These are phyloP conservation scores for Leishmania gerbilli DNA, from an alignment of 208 protist genomes.

Conservation along the genomic window DNA sequence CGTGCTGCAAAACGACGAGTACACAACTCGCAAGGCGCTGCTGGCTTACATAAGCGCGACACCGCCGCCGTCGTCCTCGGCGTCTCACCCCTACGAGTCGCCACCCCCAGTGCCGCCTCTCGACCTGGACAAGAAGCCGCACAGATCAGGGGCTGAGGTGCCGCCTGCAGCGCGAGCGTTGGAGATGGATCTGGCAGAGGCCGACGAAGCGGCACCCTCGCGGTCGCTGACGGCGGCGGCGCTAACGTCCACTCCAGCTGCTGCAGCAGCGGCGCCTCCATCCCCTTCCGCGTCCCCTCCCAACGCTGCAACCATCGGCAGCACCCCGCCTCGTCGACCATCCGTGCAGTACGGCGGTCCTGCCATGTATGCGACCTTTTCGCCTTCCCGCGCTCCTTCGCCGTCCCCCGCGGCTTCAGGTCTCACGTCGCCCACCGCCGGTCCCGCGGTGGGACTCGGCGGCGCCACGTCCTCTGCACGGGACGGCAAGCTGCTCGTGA, in stretches of 20 bases:
- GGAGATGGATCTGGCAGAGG: slow-evolving; percentile 30
- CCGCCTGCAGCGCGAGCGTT: slow-evolving; percentile 22
- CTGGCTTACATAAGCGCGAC: slow-evolving; percentile 9
- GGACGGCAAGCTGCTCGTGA: slow-evolving; percentile 30
- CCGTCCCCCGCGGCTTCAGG: slow-evolving; percentile 1
- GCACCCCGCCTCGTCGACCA: slow-evolving; percentile 25
- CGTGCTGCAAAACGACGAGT: slow-evolving; percentile 65
- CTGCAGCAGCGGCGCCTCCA: background rate
- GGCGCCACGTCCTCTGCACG: slow-evolving; percentile 3
- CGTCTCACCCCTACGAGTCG: background rate
- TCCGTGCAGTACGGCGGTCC: slow-evolving; percentile 31
- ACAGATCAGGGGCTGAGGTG: slow-evolving; percentile 6
- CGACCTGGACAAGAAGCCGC: slow-evolving; percentile 8
- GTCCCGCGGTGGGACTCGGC: background rate
- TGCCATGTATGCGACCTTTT: slow-evolving; percentile 11
- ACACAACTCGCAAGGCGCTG: slow-evolving; percentile 34
- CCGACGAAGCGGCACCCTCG: slow-evolving; percentile 6
- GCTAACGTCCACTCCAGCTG: background rate
- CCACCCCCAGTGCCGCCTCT: background rate
- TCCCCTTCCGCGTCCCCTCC: background rate
- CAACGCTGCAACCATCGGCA: slow-evolving; percentile 1
- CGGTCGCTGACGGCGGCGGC: background rate
- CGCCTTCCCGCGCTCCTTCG: slow-evolving; percentile 18
- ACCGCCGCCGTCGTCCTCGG: background rate
- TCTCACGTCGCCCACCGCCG: background rate